Base-by-base conservation (phyloP, 805 yeast genomes). In the Martiniozyma abietophila region DNA sequence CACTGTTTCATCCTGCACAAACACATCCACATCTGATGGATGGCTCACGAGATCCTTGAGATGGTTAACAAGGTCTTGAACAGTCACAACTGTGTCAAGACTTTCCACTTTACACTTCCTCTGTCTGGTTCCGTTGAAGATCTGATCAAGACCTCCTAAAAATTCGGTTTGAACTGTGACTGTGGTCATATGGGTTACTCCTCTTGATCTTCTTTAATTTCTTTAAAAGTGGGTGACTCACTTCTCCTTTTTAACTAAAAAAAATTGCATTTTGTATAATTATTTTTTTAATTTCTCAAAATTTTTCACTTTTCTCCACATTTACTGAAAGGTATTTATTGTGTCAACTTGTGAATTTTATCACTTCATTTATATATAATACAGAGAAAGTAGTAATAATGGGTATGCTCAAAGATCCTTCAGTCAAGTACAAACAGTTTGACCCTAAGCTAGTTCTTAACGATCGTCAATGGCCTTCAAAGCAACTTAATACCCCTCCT, bases 111-210 rank as follows among this genome's bases (percentile, higher is more conserved):
- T 50, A 14, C 81, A 56, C 36, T 69, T 67, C 36, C 75, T 69
- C 32, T 68, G 63, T 40, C 80, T 66, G 27, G 71, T 62, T 24
- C 74, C 71, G 25, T 66, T 68, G 40, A 89, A 84, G 2, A 83
- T 73, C 27, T 74, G 78, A 50, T 89, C 96, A 18, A 88, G 63
- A 0, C 97, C 97, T 6, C 96, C 96, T 5, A 67, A 41, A 41
- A 67, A 67, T 43, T 67, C 72, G 3, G 61, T 65, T 21, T 54
- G 61, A 3, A 66, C 62, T 2, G 50, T 48, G 9, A 62, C 65
- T 51, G 41, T 23, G n/a, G n/a, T n/a, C n/a, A n/a, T n/a, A n/a
- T 9, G 5, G 16, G 17, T 25, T 27, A 20, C 34, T 30, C 34
- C 31, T 25, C 16, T 18, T 27, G n/a, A 14, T 14, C 22, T 19